A percentile compares a stretch with the other conserved stretches of the same genome.
Conservation (phyloP, 179 eudicot genomes). For the Spergularia azorica region DNA sequence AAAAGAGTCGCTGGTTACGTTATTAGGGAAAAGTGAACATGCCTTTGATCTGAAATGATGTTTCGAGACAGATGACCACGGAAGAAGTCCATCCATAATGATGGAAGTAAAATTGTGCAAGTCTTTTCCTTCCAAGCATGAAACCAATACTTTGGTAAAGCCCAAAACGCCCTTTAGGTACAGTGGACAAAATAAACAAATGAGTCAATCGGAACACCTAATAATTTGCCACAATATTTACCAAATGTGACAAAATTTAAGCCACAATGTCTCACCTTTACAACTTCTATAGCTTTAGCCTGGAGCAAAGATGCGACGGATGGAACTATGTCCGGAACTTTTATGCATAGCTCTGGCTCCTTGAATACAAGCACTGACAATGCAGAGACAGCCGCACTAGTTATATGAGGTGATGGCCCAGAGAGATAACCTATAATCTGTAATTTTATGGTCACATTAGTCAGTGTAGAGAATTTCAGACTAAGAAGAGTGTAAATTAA, state of each 20-base stretch:
- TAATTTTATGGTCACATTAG: conserved; percentile 14
- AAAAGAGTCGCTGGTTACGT: conserved; percentile 5
- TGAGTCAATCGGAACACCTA: not conserved
- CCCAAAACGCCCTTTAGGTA: conserved; percentile 76
- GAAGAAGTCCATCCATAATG: conserved; percentile 61
- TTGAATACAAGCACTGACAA: conserved; percentile 73
- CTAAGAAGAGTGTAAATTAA: not conserved
- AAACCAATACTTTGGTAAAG: conserved; percentile 82
- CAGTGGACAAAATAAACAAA: conserved; percentile 3
- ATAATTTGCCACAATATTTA: not conserved
- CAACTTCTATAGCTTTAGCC: conserved; percentile 78
- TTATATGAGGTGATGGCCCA: conserved; percentile 82
- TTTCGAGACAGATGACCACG: conserved; percentile 86
- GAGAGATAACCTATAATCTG: conserved; percentile 92
- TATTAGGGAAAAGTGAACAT: not conserved
- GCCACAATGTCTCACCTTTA: conserved; percentile 56
- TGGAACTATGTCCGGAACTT: conserved; percentile 67
- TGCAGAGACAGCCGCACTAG: conserved; percentile 88
- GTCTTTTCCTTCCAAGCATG: conserved; percentile 57
- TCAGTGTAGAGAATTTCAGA: conserved; percentile 3
- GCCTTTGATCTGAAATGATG: conserved; percentile 90
- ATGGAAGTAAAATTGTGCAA: conserved; percentile 62
- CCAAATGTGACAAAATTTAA: not conserved
- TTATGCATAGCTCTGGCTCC: conserved; percentile 57
- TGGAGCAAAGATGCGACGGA: conserved; percentile 72